These are phyloP conservation scores for Phialemonium atrogriseum DNA, from an alignment of 2,329 filamentous ascomycete genomes.

Conservation along the genomic window DNA sequence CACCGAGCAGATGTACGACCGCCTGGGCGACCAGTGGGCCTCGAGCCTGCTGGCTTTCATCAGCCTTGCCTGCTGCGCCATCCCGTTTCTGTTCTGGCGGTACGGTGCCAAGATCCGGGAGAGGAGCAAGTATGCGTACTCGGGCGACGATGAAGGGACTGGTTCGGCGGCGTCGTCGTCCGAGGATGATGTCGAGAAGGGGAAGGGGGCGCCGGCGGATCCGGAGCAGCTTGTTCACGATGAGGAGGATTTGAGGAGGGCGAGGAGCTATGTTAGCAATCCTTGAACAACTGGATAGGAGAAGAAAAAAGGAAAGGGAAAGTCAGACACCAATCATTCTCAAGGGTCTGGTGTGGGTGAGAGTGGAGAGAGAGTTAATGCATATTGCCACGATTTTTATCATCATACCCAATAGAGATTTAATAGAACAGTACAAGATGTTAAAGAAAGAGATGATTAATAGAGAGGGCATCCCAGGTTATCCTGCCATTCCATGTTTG, in stretches of 20 bases:
- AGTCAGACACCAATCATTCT: too few species aligned
- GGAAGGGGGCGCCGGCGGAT: constrained; percentile 14
- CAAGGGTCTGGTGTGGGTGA: too few species aligned
- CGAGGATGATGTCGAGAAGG: constrained; percentile 29
- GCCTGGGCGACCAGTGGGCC: constrained; percentile 70
- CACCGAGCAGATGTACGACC: constrained; percentile 71
- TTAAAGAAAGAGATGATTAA: too few species aligned
- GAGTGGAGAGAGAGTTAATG: too few species aligned
- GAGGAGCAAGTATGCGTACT: constrained; percentile 65
- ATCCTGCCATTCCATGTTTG: too few species aligned
- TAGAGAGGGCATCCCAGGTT: too few species aligned
- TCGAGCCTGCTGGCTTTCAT: constrained; percentile 65
- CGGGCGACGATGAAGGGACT: constrained; percentile 49
- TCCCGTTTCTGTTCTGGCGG: constrained; percentile 76
- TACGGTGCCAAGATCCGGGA: constrained; percentile 64
- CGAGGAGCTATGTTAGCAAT: constrained; percentile 38
- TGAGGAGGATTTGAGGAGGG: constrained; percentile 31
- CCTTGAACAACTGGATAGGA: constrained; percentile 29
- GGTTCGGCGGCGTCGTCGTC: constrained; percentile 20
- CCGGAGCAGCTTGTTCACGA: constrained; percentile 15
- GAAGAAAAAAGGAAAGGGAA: too few species aligned
- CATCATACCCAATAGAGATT: too few species aligned
- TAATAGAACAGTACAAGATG: too few species aligned
- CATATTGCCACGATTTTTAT: too few species aligned
- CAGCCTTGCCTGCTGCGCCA: constrained; percentile 67